Evolutionary conservation across 139 green algal species (phyloP), one percentile per base, ranked within the genome.

Genomic region (Chlorella sp.): DNA sequence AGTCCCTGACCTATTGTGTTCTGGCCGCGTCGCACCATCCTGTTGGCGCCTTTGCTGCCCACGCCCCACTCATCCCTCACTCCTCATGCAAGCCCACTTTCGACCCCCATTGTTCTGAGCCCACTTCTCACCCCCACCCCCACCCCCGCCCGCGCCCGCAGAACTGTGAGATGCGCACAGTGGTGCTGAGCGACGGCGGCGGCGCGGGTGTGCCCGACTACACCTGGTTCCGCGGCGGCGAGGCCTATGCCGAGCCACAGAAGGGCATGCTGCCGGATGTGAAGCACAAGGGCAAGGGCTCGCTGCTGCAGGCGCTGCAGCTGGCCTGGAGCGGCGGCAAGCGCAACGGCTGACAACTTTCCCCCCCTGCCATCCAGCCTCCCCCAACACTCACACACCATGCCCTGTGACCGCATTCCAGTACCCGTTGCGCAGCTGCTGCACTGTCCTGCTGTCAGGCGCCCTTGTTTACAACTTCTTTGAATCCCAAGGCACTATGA

Each of bases 111-210:
- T n/a, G n/a, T n/a, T n/a, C n/a, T n/a, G n/a, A n/a, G n/a, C n/a
- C n/a, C n/a, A n/a, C n/a, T n/a, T 0, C 17, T 0, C n/a, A 9
- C 28, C 44, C 72, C 44, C n/a, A n/a, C 7, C 28, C 44, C 72
- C 21, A 9, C 47, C 41, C 16, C 16, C 41, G 28, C 41, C 17
- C 36, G 2, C 18, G 15, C 17, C 28, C 32, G 28, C 85, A 94
- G 57, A 94, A 94, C 78, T 91, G 89, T 70, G 91, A 94, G 88
- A 92, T 93, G 90, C 84, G 91, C 28, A 86, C 87, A 4, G 72
- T 93, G 63, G 84, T 92, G 32, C 69, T 94, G 44, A 80, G 71
- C 30, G 87, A 94, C 82, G 86, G 86, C 39, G 84, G 80, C 51
- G 85, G 81, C n/a, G 75, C 57, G 34, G 81, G 80, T 9, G 63